Evolutionary conservation across 495 filamentous ascomycete species (phyloP), one percentile per base, ranked within the genome.

Genomic region (Cairneyella variabilis): DNA sequence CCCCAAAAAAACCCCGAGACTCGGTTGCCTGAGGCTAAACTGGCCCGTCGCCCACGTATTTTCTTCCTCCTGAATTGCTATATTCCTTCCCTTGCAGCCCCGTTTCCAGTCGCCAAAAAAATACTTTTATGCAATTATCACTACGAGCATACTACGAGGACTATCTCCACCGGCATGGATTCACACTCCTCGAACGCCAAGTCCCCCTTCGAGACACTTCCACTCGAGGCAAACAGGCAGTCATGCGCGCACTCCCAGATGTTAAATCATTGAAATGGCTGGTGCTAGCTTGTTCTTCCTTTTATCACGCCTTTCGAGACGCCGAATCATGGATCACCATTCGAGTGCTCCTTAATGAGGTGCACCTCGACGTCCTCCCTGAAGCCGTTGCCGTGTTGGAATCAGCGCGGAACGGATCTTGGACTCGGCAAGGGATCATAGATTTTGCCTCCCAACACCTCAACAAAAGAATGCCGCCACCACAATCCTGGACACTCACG

Each of bases 381-480:
- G 38, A 52, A 52, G 49, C 49, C 38, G 25, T 43, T 43, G 38
- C 23, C 17, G 44, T 32, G 44, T 32, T 47, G 0, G 44, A 47
- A 28, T 28, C 23, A 4, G 22, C 44, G 22, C 44, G 44, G 17
- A 45, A 16, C 12, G 11, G 11, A 20, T 20, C 41, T 12, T 45
- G 41, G 41, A 45, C 41, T 26, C 41, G 22, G 4, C 41, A 45
- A 45, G 18, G 22, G 22, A 45, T 45, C 17, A 12, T 16, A 45
- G 21, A 22, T 10, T 45, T 45, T 3, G 2, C 22, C 16, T 45
- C 41, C 21, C n/a, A 17, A 36, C 32, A 40, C 22, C 36, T 40
- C 10, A 20, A 22, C 5, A 36, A 18, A 18, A 34, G 48, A 28
- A 25, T 7, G 3, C 21, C 21, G 12, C 20, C 36, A 22, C 8